Conservation (phyloP, 768 basidiomycete species). For the Multifurca ochricompacta region DNA sequence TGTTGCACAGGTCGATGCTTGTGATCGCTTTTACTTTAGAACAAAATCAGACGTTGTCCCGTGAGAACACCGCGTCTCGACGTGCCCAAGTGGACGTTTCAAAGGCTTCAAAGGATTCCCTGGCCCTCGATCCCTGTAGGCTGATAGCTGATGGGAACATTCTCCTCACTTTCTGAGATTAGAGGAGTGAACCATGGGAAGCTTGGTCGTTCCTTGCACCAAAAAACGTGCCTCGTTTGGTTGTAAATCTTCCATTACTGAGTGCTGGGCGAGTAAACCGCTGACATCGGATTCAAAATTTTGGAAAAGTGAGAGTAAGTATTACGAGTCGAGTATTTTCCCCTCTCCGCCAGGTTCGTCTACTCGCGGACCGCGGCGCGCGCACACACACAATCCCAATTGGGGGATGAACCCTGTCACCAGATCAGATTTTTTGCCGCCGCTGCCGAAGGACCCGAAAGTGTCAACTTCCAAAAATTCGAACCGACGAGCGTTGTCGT, state of each 20-base stretch:
- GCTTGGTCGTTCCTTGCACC: conserved; percentile 27
- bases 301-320: conserved; percentile 1
- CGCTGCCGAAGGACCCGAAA: background rate
- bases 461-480: background rate
- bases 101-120: background rate
- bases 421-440: too few relatives aligned
- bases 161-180: background rate
- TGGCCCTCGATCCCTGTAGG: background rate
- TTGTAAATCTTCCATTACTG: conserved; percentile 32
- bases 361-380: background rate
- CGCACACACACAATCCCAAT: background rate
- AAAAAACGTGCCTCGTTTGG: conserved; percentile 33
- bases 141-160: conserved; percentile 11
- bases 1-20: background rate
- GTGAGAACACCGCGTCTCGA: background rate
- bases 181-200: conserved; percentile 27
- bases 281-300: conserved; percentile 5
- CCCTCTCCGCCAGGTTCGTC: too few relatives aligned
- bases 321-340: background rate
- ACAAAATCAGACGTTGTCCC: background rate
- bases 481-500: background rate
- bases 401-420: too few relatives aligned
- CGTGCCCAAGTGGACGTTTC: background rate
- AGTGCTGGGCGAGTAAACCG: background rate
- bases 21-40: background rate